Percentiles rank a stretch among this genome's conserved stretches.
phyloP scores from a whole-genome alignment of 352 stramenopile genomes.

The Phytophthora palmivora region DNA sequence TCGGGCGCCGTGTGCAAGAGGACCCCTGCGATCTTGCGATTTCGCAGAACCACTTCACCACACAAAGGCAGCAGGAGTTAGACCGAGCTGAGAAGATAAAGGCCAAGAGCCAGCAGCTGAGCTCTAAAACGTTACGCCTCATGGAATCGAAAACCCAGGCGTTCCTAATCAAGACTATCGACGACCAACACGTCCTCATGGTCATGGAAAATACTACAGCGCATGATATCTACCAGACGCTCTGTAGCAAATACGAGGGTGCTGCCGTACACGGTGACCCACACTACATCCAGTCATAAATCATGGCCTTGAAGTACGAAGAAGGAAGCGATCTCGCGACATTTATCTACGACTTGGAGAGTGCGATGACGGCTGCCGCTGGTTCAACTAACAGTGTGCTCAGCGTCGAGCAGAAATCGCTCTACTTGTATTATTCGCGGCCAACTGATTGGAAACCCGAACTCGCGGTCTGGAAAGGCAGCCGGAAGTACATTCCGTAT shows the following conservation, averaged over 20 bases:
- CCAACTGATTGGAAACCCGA: too few species aligned
- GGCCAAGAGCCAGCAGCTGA: background rate
- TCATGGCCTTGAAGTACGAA: conserved; percentile 3
- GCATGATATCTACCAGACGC: background rate
- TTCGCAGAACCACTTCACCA: too few species aligned
- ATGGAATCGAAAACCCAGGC: background rate
- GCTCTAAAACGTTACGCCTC: too few species aligned
- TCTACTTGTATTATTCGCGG: too few species aligned
- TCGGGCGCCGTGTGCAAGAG: too few species aligned
- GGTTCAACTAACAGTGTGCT: conserved; percentile 2
- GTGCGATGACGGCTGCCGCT: background rate
- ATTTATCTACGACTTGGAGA: conserved; percentile 2
- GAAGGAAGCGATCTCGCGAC: background rate
- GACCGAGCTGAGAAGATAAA: conserved; percentile 2
- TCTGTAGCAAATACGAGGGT: too few species aligned
- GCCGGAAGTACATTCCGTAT: too few species aligned
- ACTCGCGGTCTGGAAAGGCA: too few species aligned
- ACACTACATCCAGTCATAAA: conserved; percentile 3
- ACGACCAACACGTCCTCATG: conserved; percentile 6
- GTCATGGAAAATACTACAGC: conserved; percentile 2
- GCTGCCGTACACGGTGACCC: conserved; percentile 1
- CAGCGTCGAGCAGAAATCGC: too few species aligned
- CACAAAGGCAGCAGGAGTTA: too few species aligned
- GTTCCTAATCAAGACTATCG: conserved; percentile 9
- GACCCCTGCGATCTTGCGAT: too few species aligned